phyloP scores from a whole-genome alignment of 2,329 filamentous ascomycete species.

The Colletotrichum somersetense region DNA sequence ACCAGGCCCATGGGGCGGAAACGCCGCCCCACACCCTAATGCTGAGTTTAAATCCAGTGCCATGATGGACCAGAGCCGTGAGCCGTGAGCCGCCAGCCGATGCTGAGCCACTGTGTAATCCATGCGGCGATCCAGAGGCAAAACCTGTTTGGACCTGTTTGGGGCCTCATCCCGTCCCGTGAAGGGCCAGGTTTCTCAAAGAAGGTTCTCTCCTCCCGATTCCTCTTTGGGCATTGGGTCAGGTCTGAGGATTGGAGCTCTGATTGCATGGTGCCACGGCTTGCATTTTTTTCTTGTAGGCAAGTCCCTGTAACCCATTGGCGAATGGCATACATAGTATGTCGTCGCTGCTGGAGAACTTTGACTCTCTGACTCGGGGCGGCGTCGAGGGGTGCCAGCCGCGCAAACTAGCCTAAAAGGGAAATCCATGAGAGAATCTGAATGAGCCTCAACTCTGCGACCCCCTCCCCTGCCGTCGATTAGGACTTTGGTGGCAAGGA shows the following conservation, averaged over 20 bases:
- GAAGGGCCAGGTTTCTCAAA: constrained; percentile 2
- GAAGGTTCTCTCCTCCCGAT: constrained; percentile 34
- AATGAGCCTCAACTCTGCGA: constrained; percentile 32
- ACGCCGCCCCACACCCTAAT: constrained; percentile 3
- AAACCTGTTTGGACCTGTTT: constrained; percentile 27
- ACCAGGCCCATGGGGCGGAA: not conserved
- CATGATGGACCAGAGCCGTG: constrained; percentile 15
- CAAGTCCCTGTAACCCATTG: constrained; percentile 15
- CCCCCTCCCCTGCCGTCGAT: not conserved
- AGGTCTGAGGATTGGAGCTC: not conserved
- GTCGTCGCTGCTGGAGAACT: constrained; percentile 18
- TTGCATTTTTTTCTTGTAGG: constrained; percentile 9
- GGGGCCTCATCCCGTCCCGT: constrained; percentile 14
- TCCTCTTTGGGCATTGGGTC: not conserved
- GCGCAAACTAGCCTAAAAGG: constrained; percentile 9
- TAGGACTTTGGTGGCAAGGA: not conserved
- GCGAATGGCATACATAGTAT: constrained; percentile 37
- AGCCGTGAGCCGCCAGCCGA: constrained; percentile 8
- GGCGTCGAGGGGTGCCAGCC: not conserved
- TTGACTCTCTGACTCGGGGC: constrained; percentile 31
- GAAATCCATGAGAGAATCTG: constrained; percentile 22
- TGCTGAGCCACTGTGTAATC: constrained; percentile 1
- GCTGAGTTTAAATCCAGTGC: constrained; percentile 29
- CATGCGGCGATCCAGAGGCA: constrained; percentile 33
- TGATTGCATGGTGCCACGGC: not conserved